Conservation (phyloP, 2,329 filamentous ascomycete genomes). For the Parastagonospora nodorum region DNA sequence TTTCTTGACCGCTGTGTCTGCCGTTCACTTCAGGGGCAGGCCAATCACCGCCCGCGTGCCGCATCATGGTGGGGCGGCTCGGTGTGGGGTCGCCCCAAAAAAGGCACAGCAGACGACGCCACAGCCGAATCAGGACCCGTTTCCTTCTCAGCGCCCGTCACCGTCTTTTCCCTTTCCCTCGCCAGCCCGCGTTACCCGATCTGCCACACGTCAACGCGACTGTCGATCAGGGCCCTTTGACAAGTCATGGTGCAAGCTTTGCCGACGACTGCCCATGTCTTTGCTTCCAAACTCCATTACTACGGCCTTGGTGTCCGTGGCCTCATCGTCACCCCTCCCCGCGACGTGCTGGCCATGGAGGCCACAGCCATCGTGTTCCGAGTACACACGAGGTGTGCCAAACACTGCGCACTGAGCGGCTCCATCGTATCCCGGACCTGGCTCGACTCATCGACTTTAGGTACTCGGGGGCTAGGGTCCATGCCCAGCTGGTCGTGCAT, state of each 20-base stretch:
- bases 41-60: conserved; percentile 8
- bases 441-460: too few relatives aligned
- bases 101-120: conserved; percentile 3
- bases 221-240: neutral
- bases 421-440: too few relatives aligned
- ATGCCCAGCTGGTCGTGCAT: too few relatives aligned
- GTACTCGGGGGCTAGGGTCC: too few relatives aligned
- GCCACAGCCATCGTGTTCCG: too few relatives aligned
- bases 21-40: conserved; percentile 17
- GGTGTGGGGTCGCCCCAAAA: conserved; percentile 9
- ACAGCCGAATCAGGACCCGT: conserved; percentile 11
- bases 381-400: too few relatives aligned
- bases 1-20: conserved; percentile 3
- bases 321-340: too few relatives aligned
- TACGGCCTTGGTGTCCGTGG: too few relatives aligned
- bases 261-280: too few relatives aligned
- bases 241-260: neutral
- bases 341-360: too few relatives aligned
- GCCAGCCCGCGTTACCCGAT: conserved; percentile 3
- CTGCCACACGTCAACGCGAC: neutral
- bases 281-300: too few relatives aligned
- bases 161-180: conserved; percentile 9
- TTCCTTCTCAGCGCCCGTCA: neutral
- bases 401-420: too few relatives aligned
- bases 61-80: neutral